Conservation (phyloP, 2,329 filamentous ascomycete genomes). For the Elsinoe perseae region DNA sequence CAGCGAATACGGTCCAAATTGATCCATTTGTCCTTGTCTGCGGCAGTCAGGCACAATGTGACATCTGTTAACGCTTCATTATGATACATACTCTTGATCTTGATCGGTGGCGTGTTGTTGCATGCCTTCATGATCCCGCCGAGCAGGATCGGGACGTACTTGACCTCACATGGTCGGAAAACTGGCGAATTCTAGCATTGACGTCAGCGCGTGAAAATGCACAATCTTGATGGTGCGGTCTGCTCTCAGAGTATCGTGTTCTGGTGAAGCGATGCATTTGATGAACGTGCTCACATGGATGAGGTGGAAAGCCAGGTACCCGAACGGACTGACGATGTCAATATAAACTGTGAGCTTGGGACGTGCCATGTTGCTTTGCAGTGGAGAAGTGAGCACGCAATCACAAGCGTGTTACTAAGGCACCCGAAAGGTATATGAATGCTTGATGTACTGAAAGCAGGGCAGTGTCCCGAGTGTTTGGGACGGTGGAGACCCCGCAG, state of each 20-base stretch:
- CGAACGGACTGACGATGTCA: constrained; percentile 54
- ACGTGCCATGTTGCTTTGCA: constrained; percentile 33
- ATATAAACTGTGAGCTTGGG: constrained; percentile 51
- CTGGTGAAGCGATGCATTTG: neutral
- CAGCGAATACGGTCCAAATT: constrained; percentile 47
- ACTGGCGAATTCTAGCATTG: constrained; percentile 44
- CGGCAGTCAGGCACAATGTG: neutral
- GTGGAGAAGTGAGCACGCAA: neutral
- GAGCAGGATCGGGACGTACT: constrained; percentile 52
- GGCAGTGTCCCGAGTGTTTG: neutral
- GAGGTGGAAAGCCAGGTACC: constrained; percentile 52
- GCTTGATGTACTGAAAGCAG: neutral
- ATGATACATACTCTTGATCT: constrained; percentile 45
- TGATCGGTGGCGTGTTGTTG: constrained; percentile 47
- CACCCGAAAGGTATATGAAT: neutral
- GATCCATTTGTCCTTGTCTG: constrained; percentile 55
- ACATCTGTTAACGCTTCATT: neutral
- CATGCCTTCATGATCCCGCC: constrained; percentile 52
- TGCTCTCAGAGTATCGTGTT: no score
- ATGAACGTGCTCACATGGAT: constrained; percentile 38
- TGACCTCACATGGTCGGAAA: constrained; percentile 49
- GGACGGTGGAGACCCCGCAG: neutral
- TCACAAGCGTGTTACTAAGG: neutral
- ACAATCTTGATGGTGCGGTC: no score
- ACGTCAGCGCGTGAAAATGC: no score